Base-by-base conservation (phyloP, 768 basidiomycete genomes). In the Clitopilus hobsonii region DNA sequence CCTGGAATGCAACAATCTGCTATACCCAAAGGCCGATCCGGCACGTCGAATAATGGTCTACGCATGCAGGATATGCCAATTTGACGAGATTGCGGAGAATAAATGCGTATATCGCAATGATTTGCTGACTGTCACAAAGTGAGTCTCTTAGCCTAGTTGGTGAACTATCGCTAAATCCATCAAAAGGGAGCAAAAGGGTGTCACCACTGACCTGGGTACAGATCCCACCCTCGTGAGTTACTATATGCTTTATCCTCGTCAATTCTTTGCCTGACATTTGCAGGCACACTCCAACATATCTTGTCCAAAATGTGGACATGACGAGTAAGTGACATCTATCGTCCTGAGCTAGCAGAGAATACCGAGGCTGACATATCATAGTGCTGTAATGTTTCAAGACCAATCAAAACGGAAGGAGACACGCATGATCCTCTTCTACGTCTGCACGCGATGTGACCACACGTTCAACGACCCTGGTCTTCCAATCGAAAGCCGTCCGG, bases 371-470 rank as follows among this genome's bases (percentile, higher is more conserved):
- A 56, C 49, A 24, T 52, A 54, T 54, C 18, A n/a, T 64, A 98
- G 95, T 65, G 84, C 92, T 51, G 95, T 98, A 4, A 84, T 91
- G 66, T 98, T 89, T 69, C 96, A 98, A 70, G 96, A 98, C 70
- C 96, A 98, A 68, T 97, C 94, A 16, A 95, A 96, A 67, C 87
- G 96, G 54, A 93, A 92, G 63, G 93, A 96, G 67, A 98, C 96
- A 1, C 82, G 90, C 1, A 96, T 96, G 94, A 91, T 91, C 50
- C 78, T 94, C 1, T 95, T 94, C 74, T 95, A 85, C 66, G 91
- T 94, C 47, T 95, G 92, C 67, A 82, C 84, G 20, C 88, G 88
- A 62, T 93, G 91, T 68, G 86, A 87, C 60, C 75, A 88, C 60
- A 83, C 76, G 62, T 93, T 88, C 65, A 78, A 78, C 52, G 91